Base-by-base conservation (phyloP, 2,329 filamentous ascomycete species). In the Cadophora sp. region DNA sequence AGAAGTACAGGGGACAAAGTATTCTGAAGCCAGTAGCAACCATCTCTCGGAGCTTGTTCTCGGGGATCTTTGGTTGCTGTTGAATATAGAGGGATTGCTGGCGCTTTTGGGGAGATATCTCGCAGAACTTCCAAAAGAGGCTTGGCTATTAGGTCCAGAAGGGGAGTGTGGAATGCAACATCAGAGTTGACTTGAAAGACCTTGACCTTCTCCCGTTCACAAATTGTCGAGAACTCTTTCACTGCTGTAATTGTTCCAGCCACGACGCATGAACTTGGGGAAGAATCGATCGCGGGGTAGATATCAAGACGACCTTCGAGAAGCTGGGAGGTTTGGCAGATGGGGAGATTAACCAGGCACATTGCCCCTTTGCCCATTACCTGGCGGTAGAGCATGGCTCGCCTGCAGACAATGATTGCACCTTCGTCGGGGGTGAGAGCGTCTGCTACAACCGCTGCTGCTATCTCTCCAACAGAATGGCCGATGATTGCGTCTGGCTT, bases 391-490 rank as follows among this genome's bases (percentile, higher is more conserved):
- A 73, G 60, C 39, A 59, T 66, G 5, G 79, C 79, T 47, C 80
- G 71, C 13, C 76, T 71, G 1, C 75, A 75, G 6, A 80, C 77
- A 27, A 81, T 68, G 2, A 80, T 58, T 0, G 76, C 72, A 0
- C 79, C 81, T 62, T 82, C 79, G 27, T 73, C 68, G 7, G 69
- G 66, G 14, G 70, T 73, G 1, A 81, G 56, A 20, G 73, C 72
- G 1, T 77, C 79, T 0, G 79, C 72, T 0, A 80, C 76, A 53
- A 81, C 83, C 0, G 82, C 81, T 1, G 82, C 82, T 2, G 73
- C 81, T 43, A 83, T 82, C 66, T 84, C 82, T 7, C 82, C 82
- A 53, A 76, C 78, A 0, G 81, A 83, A 71, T 84, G 82, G 1
- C 83, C 81, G 1, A 78, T 74, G 0, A 83, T 80, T 1, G 74